A percentile compares a stretch with the other conserved stretches of the same genome.
Conservation (phyloP, 192 early-diverging fungal species). For the Backusella westeae region DNA sequence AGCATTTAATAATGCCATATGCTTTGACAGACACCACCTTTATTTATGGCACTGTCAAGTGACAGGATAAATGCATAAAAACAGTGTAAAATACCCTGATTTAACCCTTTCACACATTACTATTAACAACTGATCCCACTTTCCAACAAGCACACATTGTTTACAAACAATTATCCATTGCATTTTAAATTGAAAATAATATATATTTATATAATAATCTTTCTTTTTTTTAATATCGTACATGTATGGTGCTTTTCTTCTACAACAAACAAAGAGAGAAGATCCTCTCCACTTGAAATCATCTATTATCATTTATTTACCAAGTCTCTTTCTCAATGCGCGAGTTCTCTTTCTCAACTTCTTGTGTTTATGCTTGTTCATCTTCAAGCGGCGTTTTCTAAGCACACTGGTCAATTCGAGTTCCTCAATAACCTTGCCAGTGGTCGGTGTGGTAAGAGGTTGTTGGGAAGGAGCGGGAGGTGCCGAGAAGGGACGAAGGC, state of each 20-base stretch:
- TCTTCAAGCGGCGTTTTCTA: constrained; percentile 85
- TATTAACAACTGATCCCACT: neutral
- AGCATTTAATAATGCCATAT: neutral
- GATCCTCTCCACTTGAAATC: neutral
- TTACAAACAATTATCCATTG: neutral
- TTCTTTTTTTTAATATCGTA: neutral
- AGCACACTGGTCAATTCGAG: constrained; percentile 74
- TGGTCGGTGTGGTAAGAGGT: neutral
- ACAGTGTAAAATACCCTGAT: neutral
- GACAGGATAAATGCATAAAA: neutral
- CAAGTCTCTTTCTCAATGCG: constrained; percentile 72
- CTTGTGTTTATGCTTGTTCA: constrained; percentile 97
- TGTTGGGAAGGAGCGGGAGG: constrained; percentile 21
- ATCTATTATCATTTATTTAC: constrained; percentile 52
- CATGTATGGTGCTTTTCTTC: neutral
- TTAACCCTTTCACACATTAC: neutral
- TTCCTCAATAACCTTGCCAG: constrained; percentile 12
- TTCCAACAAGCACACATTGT: neutral
- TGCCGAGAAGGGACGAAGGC: constrained; percentile 19
- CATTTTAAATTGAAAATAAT: neutral
- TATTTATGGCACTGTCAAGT: too few species aligned
- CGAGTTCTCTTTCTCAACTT: constrained; percentile 79
- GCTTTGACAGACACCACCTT: too few species aligned
- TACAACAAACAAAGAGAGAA: neutral
- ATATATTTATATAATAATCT: constrained; percentile 1